Evolutionary conservation across 495 filamentous ascomycete species (phyloP).

Genomic region (Letharia lupina): DNA sequence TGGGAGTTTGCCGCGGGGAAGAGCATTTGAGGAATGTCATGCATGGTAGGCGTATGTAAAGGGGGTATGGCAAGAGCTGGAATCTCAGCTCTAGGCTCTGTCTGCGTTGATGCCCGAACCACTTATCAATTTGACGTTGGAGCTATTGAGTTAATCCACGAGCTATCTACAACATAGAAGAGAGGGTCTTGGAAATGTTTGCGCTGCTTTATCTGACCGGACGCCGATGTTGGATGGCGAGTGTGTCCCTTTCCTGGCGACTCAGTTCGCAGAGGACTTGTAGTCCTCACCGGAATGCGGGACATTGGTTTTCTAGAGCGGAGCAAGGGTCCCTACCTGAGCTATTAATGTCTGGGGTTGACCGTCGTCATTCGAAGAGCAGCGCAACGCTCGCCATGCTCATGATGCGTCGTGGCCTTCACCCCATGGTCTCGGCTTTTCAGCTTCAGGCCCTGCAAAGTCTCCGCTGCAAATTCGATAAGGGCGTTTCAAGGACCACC

Average conservation of each 20-base stretch:
- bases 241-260: background rate
- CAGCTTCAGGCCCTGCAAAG: too few relatives aligned
- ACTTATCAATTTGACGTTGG: too few relatives aligned
- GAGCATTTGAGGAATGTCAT: too few relatives aligned
- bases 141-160: background rate
- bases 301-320: background rate
- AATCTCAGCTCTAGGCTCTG: too few relatives aligned
- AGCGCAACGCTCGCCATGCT: background rate
- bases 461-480: background rate
- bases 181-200: background rate
- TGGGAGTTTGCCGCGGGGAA: too few relatives aligned
- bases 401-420: background rate
- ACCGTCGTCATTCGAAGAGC: background rate
- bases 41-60: too few relatives aligned
- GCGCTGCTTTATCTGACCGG: background rate
- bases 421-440: background rate
- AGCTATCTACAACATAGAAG: background rate
- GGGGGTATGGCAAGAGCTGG: too few relatives aligned
- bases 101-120: too few relatives aligned
- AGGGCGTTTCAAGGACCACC: background rate
- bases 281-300: background rate
- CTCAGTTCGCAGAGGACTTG: background rate
- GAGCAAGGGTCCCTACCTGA: background rate
- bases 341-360: background rate
- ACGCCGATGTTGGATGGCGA: background rate